Percentiles rank a stretch among this genome's conserved stretches.
These are phyloP conservation scores for Cercospora sesami DNA, from an alignment of 2,329 filamentous ascomycete genomes.

Conservation along the genomic window DNA sequence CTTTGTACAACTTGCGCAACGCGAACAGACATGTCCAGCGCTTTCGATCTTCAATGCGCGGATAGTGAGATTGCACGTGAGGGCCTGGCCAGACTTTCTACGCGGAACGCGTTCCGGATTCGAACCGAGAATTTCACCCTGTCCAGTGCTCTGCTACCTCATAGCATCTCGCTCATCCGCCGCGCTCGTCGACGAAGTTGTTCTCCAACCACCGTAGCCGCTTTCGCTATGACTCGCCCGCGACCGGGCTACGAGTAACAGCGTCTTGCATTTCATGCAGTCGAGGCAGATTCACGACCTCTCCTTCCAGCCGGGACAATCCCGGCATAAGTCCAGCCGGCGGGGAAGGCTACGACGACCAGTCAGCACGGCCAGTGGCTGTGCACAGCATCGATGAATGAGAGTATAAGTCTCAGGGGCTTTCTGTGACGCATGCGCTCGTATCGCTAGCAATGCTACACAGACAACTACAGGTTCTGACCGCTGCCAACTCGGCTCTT, in stretches of 20 bases:
- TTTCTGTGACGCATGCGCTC: neutral
- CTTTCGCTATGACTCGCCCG: neutral
- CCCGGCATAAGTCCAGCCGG: slow-evolving; percentile 7
- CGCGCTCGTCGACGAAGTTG: neutral
- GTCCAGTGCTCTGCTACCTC: neutral
- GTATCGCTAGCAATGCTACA: neutral
- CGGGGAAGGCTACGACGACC: slow-evolving; percentile 17
- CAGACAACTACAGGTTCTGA: neutral
- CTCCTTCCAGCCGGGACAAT: neutral
- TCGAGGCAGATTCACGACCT: neutral
- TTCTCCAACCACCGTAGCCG: neutral
- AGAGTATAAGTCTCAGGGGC: slow-evolving; percentile 11
- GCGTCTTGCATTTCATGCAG: neutral
- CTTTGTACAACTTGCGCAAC: neutral
- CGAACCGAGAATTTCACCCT: neutral
- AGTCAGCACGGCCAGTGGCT: slow-evolving; percentile 15
- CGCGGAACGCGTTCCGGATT: neutral
- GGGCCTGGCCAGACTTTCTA: neutral
- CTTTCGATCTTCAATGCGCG: neutral
- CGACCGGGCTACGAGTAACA: neutral
- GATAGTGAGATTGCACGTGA: slow-evolving; percentile 3
- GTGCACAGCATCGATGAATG: slow-evolving; percentile 9
- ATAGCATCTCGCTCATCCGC: neutral
- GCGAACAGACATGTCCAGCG: neutral
- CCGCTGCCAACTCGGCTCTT: slow-evolving; percentile 3